Evolutionary conservation across 495 filamentous ascomycete species (phyloP).

Genomic region (Penicillium psychrofluorescens): DNA sequence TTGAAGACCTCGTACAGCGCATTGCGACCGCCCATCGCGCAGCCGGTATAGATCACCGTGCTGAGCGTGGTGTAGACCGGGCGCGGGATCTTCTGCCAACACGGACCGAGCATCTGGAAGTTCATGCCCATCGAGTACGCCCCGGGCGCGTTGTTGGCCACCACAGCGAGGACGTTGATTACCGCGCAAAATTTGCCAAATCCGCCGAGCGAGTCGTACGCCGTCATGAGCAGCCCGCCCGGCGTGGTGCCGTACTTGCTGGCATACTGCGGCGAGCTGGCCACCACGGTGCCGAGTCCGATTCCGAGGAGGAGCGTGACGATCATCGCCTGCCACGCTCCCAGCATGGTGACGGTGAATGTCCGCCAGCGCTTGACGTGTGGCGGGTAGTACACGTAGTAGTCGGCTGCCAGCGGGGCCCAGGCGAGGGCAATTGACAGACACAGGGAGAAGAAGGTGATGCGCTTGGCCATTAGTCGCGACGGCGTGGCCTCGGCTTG

Average conservation of each 20-base stretch:
- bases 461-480: conserved; percentile 47
- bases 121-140: conserved; percentile 68
- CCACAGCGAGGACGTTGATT: conserved; percentile 58
- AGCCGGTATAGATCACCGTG: conserved; percentile 36
- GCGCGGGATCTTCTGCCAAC: conserved; percentile 57
- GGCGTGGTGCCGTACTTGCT: conserved; percentile 50
- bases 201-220: conserved; percentile 49
- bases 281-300: conserved; percentile 58
- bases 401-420: conserved; percentile 47
- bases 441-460: conserved; percentile 60
- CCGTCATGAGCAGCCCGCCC: conserved; percentile 61
- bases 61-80: conserved; percentile 52
- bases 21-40: conserved; percentile 44
- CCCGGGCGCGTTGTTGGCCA: conserved; percentile 63
- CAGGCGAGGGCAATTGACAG: conserved; percentile 49
- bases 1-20: conserved; percentile 40
- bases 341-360: conserved; percentile 42
- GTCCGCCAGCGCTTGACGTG: conserved; percentile 36
- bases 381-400: conserved; percentile 51
- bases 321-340: conserved; percentile 41
- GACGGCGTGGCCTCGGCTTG: conserved; percentile 26
- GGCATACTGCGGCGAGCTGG: conserved; percentile 42
- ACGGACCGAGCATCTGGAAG: conserved; percentile 60
- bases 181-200: conserved; percentile 69
- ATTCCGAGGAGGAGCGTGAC: conserved; percentile 61